These are phyloP conservation scores for Ophiostoma tasmaniense DNA, from an alignment of 2,329 filamentous ascomycete species.

Conservation along the genomic window DNA sequence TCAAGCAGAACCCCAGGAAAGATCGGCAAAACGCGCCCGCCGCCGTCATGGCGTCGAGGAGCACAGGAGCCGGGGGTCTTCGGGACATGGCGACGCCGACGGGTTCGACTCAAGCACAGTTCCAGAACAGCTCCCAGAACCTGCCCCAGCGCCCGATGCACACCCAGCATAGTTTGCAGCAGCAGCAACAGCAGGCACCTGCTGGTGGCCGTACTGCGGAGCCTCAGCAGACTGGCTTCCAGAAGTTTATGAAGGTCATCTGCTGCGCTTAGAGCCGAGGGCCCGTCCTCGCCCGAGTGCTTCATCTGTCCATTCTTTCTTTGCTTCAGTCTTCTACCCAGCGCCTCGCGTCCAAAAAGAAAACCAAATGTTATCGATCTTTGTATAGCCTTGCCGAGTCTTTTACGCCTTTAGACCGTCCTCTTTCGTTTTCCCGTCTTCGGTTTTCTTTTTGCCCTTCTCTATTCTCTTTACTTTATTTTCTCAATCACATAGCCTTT, in stretches of 20 bases:
- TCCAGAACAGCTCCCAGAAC: constrained; percentile 91
- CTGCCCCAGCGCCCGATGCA: constrained; percentile 59
- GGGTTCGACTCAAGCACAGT: constrained; percentile 89
- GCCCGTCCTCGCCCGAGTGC: background rate
- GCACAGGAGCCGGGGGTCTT: constrained; percentile 63
- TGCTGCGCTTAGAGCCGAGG: constrained; percentile 63
- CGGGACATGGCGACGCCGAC: constrained; percentile 75
- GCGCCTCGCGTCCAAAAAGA: background rate
- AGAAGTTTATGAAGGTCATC: constrained; percentile 86
- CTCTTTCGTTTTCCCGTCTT: background rate
- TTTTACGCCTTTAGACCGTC: background rate
- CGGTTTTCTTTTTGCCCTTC: background rate
- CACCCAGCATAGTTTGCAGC: constrained; percentile 51
- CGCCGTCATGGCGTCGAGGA: constrained; percentile 65
- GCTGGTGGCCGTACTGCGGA: constrained; percentile 53
- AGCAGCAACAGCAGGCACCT: constrained; percentile 29
- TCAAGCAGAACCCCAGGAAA: constrained; percentile 67
- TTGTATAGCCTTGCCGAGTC: background rate
- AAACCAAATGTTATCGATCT: background rate
- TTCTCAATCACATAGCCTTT: constrained; percentile 7
- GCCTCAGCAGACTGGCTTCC: constrained; percentile 69
- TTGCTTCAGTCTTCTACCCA: background rate
- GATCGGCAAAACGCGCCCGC: constrained; percentile 70
- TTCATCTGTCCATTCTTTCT: background rate
- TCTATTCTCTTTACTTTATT: background rate